Base-by-base conservation (phyloP, 1,139 yeast genomes). In the Taphrina pruni region DNA sequence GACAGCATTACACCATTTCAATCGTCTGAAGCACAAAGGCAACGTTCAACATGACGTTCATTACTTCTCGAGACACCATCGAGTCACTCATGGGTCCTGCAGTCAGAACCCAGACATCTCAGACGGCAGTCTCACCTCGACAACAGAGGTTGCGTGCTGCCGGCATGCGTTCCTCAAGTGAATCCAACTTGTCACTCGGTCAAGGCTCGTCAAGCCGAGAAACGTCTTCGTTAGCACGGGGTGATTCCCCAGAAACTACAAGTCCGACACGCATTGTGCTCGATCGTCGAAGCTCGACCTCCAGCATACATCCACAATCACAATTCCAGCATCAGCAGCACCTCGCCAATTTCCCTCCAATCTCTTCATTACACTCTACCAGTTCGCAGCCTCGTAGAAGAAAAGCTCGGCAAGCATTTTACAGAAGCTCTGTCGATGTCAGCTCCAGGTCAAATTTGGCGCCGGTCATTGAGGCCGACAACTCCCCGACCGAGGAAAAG, bases 31-130 rank as follows among this genome's bases (percentile, higher is more conserved):
- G 32, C 32, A 26, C 36, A 35, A 21, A 50, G 14, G n/a, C 2
- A 26, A 32, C 4, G 20, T 17, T 6, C 14, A 17, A 7, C 43
- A 64, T 64, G 67, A 35, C 67, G 20, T 64, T 64, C 55, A 54
- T 64, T 21, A 64, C 61, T 7, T 54, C 67, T 14, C 48, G 56
- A 48, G 51, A 46, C 17, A 55, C 67, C 14, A 46, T 64, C 56
- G 61, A 64, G 20, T n/a, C 61, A 4, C 67, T 64, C 52, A 64
- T 64, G 67, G 67, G 67, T 6, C 67, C 67, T 21, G 54, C 67
- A 14, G 26, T 64, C 41, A 48, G 67, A 14, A 54, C 67, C 20
- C 67, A 45, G 61, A 38, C 61, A 20, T 17, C 45, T 11, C 32
- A 20, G 36, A 35, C 60, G 26, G 51, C 32, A 43, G 48, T 50